Evolutionary conservation across 441 rosid species (phyloP), one percentile per base, ranked within the genome.

Genomic region (Raphanus hybrid): DNA sequence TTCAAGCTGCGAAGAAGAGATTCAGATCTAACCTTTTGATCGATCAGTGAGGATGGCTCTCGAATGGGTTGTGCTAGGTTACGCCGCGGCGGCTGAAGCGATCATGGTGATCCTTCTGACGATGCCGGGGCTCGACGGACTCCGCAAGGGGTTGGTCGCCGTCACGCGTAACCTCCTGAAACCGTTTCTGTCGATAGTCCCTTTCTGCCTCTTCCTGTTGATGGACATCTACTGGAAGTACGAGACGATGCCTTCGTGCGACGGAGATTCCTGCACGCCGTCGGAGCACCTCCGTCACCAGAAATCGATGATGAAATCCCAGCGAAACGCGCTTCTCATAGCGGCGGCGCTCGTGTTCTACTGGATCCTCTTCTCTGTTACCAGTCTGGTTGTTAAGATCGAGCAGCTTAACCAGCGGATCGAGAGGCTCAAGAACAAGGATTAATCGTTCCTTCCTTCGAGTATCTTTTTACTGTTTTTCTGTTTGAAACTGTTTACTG

Each of bases 271-370:
- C 4, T 94, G 98, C 76, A 83, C 90, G 1, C 97, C 98, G 1
- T 76, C 89, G n/a, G 97, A 94, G 82, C 87, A 87, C 77, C 92
- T 94, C 77, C 95, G 97, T 35, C 97, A 94, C 82, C 91, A 92
- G 95, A 94, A 94, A 73, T 92, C 97, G 1, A 86, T 94, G 82
- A 94, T 94, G 97, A 94, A 92, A 86, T 92, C 97, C 62, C 97
- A 94, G 83, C 77, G 97, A 71, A 94, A 94, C 86, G 97, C 93
- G 23, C 89, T 94, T 59, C 85, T 94, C 15, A 90, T 94, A 2
- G 91, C 84, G 5, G 84, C 91, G 6, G 98, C 98, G 0, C 89
- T 94, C 63, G 69, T 92, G 43, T 92, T 94, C 79, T 91, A 94
- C 68, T 94, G 97, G 98, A 84, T 94, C 45, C 87, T 92, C 0